Evolutionary conservation across 345 rosid genomes (phyloP).

Genomic region (Gossypium bickii): DNA sequence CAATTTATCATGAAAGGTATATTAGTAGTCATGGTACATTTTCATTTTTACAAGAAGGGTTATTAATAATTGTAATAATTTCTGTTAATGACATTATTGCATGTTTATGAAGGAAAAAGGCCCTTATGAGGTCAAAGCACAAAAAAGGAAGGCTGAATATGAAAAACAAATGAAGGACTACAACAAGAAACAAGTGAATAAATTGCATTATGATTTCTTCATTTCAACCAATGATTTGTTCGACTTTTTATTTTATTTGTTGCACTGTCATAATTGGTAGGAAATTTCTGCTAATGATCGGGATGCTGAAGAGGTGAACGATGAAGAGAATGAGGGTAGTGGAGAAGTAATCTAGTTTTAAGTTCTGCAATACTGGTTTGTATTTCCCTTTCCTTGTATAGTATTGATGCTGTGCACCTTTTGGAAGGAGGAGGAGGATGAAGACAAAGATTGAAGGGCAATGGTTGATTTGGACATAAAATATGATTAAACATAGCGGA

Average conservation of each 20-base stretch:
- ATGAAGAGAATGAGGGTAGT: slow-evolving; percentile 54
- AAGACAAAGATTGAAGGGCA: slow-evolving; percentile 29
- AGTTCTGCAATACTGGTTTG: background rate
- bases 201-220: background rate
- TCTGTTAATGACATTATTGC: background rate
- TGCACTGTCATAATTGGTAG: slow-evolving; percentile 13
- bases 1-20: background rate
- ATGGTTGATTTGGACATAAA: slow-evolving; percentile 9
- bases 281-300: slow-evolving; percentile 38
- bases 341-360: slow-evolving; percentile 36
- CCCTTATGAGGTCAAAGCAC: slow-evolving; percentile 51
- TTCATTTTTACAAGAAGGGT: background rate
- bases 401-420: background rate
- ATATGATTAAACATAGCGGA: background rate
- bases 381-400: background rate
- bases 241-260: background rate
- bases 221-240: background rate
- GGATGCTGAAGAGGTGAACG: slow-evolving; percentile 29
- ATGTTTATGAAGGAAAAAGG: slow-evolving; percentile 38
- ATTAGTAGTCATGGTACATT: background rate
- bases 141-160: slow-evolving; percentile 40
- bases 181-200: slow-evolving; percentile 43
- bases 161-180: slow-evolving; percentile 48
- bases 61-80: background rate
- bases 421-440: slow-evolving; percentile 21